Percentiles rank a stretch among this genome's conserved stretches.
Conservation (phyloP, 306 rosid species). For the Begonia peltatifolia region DNA sequence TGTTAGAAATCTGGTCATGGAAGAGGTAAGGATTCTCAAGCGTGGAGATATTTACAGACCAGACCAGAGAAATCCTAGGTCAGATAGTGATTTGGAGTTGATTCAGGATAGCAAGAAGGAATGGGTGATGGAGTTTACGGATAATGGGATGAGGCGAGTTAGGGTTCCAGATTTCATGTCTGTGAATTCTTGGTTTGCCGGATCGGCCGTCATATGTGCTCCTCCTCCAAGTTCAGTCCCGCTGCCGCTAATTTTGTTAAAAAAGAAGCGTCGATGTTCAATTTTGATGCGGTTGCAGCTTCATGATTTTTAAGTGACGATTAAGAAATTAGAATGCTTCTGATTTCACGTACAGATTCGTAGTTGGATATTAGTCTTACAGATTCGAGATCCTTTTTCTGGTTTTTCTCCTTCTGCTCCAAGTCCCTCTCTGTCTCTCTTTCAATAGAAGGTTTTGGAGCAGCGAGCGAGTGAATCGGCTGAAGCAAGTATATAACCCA, state of each 20-base stretch:
- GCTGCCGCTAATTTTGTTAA: slow-evolving; percentile 40
- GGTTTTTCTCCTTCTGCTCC: too few species aligned
- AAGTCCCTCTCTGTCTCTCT: too few species aligned
- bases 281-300: slow-evolving; percentile 40
- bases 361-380: too few species aligned
- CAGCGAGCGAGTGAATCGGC: too few species aligned
- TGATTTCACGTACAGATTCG: too few species aligned
- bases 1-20: slow-evolving; percentile 29
- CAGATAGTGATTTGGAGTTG: slow-evolving; percentile 5
- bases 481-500: too few species aligned
- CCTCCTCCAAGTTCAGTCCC: slow-evolving; percentile 81
- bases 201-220: slow-evolving; percentile 31
- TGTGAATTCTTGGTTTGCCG: slow-evolving; percentile 33
- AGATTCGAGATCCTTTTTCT: too few species aligned
- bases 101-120: slow-evolving; percentile 5
- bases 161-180: slow-evolving; percentile 30
- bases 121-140: slow-evolving; percentile 42
- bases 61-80: slow-evolving; percentile 1
- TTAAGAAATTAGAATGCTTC: too few species aligned
- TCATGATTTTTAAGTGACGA: slow-evolving; percentile 21
- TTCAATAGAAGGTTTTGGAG: too few species aligned
- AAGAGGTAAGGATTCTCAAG: slow-evolving; percentile 65
- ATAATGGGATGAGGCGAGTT: slow-evolving; percentile 41
- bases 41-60: slow-evolving; percentile 45
- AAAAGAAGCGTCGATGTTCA: slow-evolving; percentile 37